Base-by-base conservation (phyloP, 2,329 filamentous ascomycete species). In the Coniochaeta sp. region DNA sequence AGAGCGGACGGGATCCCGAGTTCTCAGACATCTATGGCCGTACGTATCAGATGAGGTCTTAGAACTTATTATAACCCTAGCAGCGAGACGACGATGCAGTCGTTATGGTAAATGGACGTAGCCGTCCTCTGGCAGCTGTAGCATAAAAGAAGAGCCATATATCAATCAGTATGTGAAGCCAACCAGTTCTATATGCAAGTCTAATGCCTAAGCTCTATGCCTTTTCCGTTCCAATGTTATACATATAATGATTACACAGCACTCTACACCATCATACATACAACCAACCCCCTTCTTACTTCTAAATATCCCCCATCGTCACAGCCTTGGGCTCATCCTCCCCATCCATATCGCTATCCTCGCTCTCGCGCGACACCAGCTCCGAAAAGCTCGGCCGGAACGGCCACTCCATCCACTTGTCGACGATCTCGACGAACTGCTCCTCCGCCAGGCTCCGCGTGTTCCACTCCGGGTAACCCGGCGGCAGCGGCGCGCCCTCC, bases 331-430 rank as follows among this genome's bases (percentile, higher is more conserved):
- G 6, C 38, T 57, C 55, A 30, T 57, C 55, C 22, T 57, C 55
- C 4, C 22, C n/a, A 10, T 17, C 34, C 26, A 34, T 24, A 19
- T 57, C 55, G 5, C 38, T 30, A 17, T 57, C 55, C 34, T 57
- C 55, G 22, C 22, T 30, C n/a, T 30, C 55, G 24, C 55, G 26
- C 9, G 17, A 72, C n/a, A 85, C 71, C 58, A 85, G 70, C 61
- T 82, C 74, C 6, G 70, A 52, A 62, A 81, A 81, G 2, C 68
- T 65, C 1, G 85, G 85, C 2, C 73, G 72, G 64, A 89, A 89
- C 0, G 87, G 87, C 88, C 88, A 91, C 57, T 80, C 74, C 70
- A 84, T 77, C 79, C 84, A 90, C 0, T 81, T 79, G 64, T 82
- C 76, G 4, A 86, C 62, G 17, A 90, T 72, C 62, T 88, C 83